These are phyloP conservation scores for Rhizopogon vulgaris DNA, from an alignment of 768 basidiomycete species.

Conservation along the genomic window DNA sequence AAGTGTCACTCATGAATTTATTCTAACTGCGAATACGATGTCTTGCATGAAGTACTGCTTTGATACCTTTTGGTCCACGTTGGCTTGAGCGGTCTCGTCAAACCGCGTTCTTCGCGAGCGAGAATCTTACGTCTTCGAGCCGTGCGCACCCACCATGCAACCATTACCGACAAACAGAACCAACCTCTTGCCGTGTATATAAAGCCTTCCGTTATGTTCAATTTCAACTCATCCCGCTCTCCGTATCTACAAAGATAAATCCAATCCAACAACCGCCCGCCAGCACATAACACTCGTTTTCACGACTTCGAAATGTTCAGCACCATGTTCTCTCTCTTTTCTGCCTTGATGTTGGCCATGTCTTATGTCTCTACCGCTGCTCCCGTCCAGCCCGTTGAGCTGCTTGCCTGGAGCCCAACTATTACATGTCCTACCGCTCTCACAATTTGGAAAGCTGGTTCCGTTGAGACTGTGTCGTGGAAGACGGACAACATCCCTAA, in stretches of 20 bases:
- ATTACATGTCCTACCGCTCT: slow-evolving; percentile 33
- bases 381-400: slow-evolving; percentile 21
- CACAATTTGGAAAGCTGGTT: slow-evolving; percentile 32
- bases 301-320: slow-evolving; percentile 18
- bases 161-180: slow-evolving; percentile 12
- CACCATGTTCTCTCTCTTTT: slow-evolving; percentile 19
- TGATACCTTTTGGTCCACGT: no score
- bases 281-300: slow-evolving; percentile 15
- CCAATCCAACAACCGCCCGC: background rate
- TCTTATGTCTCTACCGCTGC: slow-evolving; percentile 21
- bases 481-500: slow-evolving; percentile 29
- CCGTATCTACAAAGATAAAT: background rate
- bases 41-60: no score
- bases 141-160: background rate
- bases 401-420: slow-evolving; percentile 34
- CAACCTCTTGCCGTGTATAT: slow-evolving; percentile 15
- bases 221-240: background rate
- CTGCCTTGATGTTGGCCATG: slow-evolving; percentile 24
- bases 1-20: no score
- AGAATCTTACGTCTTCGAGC: background rate
- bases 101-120: background rate
- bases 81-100: background rate
- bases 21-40: no score
- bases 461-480: slow-evolving; percentile 40
- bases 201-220: slow-evolving; percentile 6